These are phyloP conservation scores for Nepenthes mirabilis DNA, from an alignment of 148 eudicot genomes.

Conservation along the genomic window DNA sequence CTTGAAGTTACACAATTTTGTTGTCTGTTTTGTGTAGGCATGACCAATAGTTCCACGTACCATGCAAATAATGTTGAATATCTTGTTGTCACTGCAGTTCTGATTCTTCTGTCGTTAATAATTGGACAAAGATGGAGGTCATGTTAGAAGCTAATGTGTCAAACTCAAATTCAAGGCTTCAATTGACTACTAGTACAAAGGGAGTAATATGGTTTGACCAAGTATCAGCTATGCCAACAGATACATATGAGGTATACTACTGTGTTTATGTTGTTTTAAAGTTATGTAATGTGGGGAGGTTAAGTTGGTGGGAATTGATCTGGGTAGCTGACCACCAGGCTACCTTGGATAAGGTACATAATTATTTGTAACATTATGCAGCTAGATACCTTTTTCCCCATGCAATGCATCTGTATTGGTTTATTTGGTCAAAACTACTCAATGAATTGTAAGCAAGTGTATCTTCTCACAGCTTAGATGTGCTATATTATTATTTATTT, in stretches of 20 bases:
- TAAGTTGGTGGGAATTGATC: too few species aligned
- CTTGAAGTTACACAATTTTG: background rate
- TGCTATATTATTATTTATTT: too few species aligned
- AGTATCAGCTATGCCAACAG: constrained; percentile 80
- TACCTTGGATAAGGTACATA: too few species aligned
- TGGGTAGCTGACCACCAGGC: too few species aligned
- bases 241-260: constrained; percentile 56
- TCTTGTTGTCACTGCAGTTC: constrained; percentile 26
- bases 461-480: too few species aligned
- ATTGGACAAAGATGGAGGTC: constrained; percentile 68
- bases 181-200: constrained; percentile 56
- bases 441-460: too few species aligned
- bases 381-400: too few species aligned
- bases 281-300: too few species aligned
- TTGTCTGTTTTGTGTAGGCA: background rate
- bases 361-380: too few species aligned
- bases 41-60: background rate
- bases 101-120: constrained; percentile 30
- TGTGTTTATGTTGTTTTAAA: background rate
- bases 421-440: too few species aligned
- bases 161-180: constrained; percentile 58
- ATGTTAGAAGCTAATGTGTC: constrained; percentile 48
- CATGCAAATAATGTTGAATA: constrained; percentile 2
- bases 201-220: constrained; percentile 85
- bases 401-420: too few species aligned